Percentiles rank a stretch among this genome's conserved stretches.
phyloP scores from a whole-genome alignment of 176 grass and related monocot species.

The Poa pratensis region DNA sequence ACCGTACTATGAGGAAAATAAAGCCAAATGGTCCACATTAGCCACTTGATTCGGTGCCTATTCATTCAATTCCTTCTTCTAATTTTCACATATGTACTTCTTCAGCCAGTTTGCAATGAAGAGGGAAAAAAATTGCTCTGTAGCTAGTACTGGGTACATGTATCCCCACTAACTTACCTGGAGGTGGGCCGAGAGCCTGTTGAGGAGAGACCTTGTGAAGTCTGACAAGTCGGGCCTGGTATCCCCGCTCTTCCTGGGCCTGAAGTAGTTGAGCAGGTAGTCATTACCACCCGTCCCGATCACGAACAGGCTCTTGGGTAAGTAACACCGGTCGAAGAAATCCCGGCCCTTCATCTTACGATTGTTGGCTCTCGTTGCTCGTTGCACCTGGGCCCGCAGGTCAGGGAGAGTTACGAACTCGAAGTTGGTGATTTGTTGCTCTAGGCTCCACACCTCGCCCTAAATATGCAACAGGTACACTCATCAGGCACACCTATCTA shows the following conservation, averaged over 20 bases:
- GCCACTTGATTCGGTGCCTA: neutral
- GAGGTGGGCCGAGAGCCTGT: conserved; percentile 50
- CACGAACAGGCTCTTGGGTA: conserved; percentile 62
- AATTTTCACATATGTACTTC: neutral
- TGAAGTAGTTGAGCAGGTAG: conserved; percentile 70
- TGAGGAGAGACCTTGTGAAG: conserved; percentile 53
- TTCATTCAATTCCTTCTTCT: neutral
- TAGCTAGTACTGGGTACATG: too few relatives aligned
- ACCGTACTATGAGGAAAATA: neutral
- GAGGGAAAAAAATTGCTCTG: neutral
- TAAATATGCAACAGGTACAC: conserved; percentile 8
- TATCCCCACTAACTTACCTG: conserved; percentile 55
- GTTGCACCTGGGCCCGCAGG: conserved; percentile 43
- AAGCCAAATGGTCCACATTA: conserved; percentile 18
- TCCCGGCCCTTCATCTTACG: neutral
- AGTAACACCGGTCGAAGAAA: conserved; percentile 33
- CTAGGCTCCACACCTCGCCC: conserved; percentile 58
- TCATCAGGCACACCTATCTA: neutral
- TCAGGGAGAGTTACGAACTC: conserved; percentile 54
- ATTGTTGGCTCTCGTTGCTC: neutral
- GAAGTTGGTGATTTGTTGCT: conserved; percentile 61
- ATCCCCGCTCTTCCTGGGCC: neutral
- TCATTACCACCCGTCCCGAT: conserved; percentile 69
- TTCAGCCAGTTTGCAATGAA: neutral
- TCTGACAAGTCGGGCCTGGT: neutral